Percentiles rank a stretch among this genome's conserved stretches.
Evolutionary conservation across 2,329 filamentous ascomycete species (phyloP).

Genomic region (Exophiala aquamarina): DNA sequence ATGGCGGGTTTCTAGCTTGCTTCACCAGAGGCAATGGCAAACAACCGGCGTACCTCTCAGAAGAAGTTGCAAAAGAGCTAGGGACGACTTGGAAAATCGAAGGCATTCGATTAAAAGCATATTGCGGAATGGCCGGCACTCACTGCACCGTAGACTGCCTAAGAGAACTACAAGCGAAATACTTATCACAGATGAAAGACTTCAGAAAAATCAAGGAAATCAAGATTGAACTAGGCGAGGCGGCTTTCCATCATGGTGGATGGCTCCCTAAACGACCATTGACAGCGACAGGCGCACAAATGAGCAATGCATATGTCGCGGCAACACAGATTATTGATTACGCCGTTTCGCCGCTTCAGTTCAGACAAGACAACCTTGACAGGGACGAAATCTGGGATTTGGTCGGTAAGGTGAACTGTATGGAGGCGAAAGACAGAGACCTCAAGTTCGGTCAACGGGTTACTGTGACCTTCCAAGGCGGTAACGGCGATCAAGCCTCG

Average conservation of each 20-base stretch:
- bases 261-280: constrained; percentile 37
- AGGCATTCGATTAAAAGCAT: constrained; percentile 39
- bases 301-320: constrained; percentile 38
- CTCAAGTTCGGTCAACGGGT: constrained; percentile 18
- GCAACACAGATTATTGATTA: constrained; percentile 39
- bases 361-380: constrained; percentile 32
- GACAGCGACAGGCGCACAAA: constrained; percentile 39
- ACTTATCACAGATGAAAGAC: constrained; percentile 27
- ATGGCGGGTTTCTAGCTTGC: constrained; percentile 44
- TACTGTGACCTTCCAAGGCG: constrained; percentile 27
- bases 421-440: constrained; percentile 9
- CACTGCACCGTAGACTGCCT: constrained; percentile 40
- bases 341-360: constrained; percentile 36
- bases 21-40: constrained; percentile 37
- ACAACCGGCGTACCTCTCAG: constrained; percentile 29
- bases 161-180: constrained; percentile 31
- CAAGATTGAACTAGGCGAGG: constrained; percentile 32
- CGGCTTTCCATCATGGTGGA: constrained; percentile 37
- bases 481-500: constrained; percentile 14
- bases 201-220: constrained; percentile 28
- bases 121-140: constrained; percentile 39
- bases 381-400: constrained; percentile 38
- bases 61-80: constrained; percentile 34
- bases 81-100: constrained; percentile 39
- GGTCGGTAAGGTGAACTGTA: constrained; percentile 32